phyloP scores from a whole-genome alignment of 805 yeast genomes.

The Saturnispora mendoncae region DNA sequence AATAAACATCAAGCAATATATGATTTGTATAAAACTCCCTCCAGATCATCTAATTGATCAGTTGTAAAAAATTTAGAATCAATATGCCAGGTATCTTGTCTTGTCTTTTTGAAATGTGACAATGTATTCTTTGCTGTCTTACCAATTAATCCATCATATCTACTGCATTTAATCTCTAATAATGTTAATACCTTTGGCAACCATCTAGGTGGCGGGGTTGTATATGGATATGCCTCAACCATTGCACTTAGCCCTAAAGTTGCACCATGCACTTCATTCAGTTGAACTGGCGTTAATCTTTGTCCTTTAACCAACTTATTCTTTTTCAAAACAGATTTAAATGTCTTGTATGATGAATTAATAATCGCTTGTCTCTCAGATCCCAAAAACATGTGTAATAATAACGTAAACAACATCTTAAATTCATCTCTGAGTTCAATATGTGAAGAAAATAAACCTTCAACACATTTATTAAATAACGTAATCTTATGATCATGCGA shows the following conservation, averaged over 20 bases:
- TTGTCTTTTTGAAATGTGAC: slow-evolving; percentile 78
- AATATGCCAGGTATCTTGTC: slow-evolving; percentile 95
- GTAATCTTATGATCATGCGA: slow-evolving; percentile 35
- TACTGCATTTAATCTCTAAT: slow-evolving; percentile 62
- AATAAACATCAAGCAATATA: slow-evolving; percentile 32
- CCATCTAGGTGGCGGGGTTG: slow-evolving; percentile 89
- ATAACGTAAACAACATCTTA: slow-evolving; percentile 65
- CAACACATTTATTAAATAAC: slow-evolving; percentile 44
- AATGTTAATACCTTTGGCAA: slow-evolving; percentile 63
- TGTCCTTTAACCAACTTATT: slow-evolving; percentile 21
- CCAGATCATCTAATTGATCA: slow-evolving; percentile 80
- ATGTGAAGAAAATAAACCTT: slow-evolving; percentile 50
- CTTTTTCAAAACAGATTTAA: slow-evolving; percentile 36
- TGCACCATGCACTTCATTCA: slow-evolving; percentile 65
- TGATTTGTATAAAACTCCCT: slow-evolving; percentile 89
- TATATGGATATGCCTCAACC: slow-evolving; percentile 81
- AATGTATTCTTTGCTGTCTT: slow-evolving; percentile 73
- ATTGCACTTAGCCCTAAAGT: slow-evolving; percentile 83
- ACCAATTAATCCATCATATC: slow-evolving; percentile 71
- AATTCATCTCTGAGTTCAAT: slow-evolving; percentile 71
- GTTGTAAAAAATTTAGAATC: slow-evolving; percentile 67
- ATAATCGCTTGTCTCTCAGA: slow-evolving; percentile 37
- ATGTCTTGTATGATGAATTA: slow-evolving; percentile 32
- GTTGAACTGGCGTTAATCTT: slow-evolving; percentile 34
- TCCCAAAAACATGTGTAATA: slow-evolving; percentile 57